A percentile compares a stretch with the other conserved stretches of the same genome.
Conservation (phyloP, 2,329 filamentous ascomycete species). For the Stemphylium vesicarium region DNA sequence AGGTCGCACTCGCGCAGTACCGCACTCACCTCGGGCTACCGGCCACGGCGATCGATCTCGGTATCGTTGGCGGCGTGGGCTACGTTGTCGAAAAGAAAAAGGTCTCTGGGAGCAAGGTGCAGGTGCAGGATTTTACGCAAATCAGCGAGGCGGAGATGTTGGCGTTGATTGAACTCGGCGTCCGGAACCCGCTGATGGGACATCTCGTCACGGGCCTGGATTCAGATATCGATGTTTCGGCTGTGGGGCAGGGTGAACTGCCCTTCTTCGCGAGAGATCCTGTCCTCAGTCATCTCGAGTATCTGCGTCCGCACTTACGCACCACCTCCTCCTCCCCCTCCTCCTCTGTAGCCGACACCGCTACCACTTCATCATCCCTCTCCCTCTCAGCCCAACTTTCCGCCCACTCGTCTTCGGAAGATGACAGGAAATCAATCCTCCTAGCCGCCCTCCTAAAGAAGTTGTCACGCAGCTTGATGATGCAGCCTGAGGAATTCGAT, state of each 20-base stretch:
- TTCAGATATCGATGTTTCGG: neutral
- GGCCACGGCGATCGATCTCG: constrained; percentile 21
- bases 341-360: no score
- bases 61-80: constrained; percentile 22
- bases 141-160: constrained; percentile 16
- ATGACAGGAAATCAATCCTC: neutral
- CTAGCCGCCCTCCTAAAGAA: constrained; percentile 18
- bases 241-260: neutral
- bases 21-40: constrained; percentile 7
- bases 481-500: constrained; percentile 24
- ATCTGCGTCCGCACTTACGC: constrained; percentile 11
- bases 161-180: constrained; percentile 13
- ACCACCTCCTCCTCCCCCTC: neutral
- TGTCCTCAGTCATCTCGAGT: constrained; percentile 12
- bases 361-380: neutral
- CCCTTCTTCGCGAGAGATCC: constrained; percentile 18
- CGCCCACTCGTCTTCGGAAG: neutral
- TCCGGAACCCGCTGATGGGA: constrained; percentile 8
- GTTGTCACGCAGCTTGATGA: constrained; percentile 21
- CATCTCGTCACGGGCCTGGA: constrained; percentile 17
- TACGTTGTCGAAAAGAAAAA: constrained; percentile 21
- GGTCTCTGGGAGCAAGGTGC: constrained; percentile 1
- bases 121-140: constrained; percentile 16
- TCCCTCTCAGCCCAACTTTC: constrained; percentile 10
- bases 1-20: constrained; percentile 27